Conservation (phyloP, 1,284 basidiomycete species). For the Anthracocystis panici-leucophaei region DNA sequence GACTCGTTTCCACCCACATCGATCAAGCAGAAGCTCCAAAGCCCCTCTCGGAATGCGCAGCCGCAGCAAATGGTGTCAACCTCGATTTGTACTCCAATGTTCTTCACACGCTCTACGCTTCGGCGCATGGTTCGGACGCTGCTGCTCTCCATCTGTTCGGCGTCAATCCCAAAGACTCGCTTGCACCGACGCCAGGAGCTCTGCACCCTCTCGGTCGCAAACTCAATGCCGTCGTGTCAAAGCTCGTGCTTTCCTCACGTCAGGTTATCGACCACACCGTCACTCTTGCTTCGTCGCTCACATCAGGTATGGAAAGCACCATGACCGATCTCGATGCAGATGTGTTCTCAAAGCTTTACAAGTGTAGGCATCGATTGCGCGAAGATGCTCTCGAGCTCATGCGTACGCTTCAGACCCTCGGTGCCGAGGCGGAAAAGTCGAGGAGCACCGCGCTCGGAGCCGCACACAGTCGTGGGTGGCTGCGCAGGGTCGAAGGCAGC, state of each 20-base stretch:
- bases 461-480: slow-evolving; percentile 43
- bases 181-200: slow-evolving; percentile 21
- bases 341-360: slow-evolving; percentile 53
- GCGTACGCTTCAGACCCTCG: slow-evolving; percentile 40
- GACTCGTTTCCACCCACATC: slow-evolving; percentile 20
- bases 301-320: slow-evolving; percentile 44
- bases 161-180: slow-evolving; percentile 25
- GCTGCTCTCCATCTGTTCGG: slow-evolving; percentile 19
- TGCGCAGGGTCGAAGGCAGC: slow-evolving; percentile 42
- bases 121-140: slow-evolving; percentile 8
- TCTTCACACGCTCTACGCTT: slow-evolving; percentile 21
- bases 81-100: slow-evolving; percentile 28
- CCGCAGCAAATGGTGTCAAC: background rate
- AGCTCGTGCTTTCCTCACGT: slow-evolving; percentile 71
- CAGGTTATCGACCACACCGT: slow-evolving; percentile 67
- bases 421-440: slow-evolving; percentile 44
- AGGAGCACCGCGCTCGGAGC: slow-evolving; percentile 40
- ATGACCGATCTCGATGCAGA: slow-evolving; percentile 53
- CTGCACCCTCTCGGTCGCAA: slow-evolving; percentile 71
- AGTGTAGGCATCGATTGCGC: slow-evolving; percentile 60
- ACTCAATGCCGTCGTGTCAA: slow-evolving; percentile 72
- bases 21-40: background rate
- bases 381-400: slow-evolving; percentile 60
- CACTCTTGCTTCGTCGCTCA: slow-evolving; percentile 47
- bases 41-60: background rate